These are phyloP conservation scores for Balamuthia mandrillaris DNA, from an alignment of 208 protist species.

Conservation along the genomic window DNA sequence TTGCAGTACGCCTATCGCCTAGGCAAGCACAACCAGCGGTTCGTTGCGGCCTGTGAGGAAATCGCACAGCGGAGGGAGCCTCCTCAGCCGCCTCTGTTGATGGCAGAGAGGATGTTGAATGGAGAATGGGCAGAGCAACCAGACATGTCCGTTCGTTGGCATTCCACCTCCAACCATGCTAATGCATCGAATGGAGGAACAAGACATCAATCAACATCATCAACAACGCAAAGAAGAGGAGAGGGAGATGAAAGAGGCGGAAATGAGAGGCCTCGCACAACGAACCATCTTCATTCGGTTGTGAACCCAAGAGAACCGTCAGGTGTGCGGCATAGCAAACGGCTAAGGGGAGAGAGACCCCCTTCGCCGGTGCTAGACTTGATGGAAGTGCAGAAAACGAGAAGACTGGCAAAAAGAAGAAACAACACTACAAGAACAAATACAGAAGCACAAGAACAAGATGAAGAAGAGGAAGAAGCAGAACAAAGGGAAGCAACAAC, in stretches of 20 bases:
- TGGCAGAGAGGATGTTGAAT: no score
- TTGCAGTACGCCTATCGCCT: background rate
- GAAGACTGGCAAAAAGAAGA: background rate
- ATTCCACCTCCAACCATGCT: no score
- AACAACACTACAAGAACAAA: background rate
- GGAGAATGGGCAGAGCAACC: no score
- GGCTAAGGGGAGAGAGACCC: no score
- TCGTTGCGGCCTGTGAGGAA: constrained; percentile 9
- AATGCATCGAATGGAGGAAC: background rate
- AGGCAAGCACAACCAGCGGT: background rate
- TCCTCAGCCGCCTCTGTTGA: no score
- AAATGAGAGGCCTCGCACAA: no score
- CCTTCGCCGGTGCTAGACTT: background rate
- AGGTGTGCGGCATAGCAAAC: no score
- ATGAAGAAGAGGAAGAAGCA: background rate
- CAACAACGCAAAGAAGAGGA: background rate
- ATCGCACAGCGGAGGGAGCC: background rate
- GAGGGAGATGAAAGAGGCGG: no score
- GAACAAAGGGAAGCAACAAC: background rate
- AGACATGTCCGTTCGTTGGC: no score
- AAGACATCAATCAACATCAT: background rate
- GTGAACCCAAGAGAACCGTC: no score
- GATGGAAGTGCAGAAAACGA: background rate
- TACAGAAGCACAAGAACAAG: background rate
- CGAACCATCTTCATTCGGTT: no score